Base-by-base conservation (phyloP, 257 asterid species). In the Plantago major region DNA sequence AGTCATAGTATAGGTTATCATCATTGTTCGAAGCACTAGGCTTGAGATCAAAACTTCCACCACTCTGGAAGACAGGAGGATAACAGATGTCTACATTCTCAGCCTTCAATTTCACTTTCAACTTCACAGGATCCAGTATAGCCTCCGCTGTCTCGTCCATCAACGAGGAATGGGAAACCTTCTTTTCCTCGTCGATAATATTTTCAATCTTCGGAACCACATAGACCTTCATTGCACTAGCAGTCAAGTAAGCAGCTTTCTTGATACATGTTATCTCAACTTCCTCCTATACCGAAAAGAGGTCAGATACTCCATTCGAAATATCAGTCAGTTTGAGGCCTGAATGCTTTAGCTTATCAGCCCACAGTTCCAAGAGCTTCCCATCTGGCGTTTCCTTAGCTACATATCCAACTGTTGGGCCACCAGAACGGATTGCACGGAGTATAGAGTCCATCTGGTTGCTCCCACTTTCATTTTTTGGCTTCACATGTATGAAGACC, bases 21-120 rank as follows among this genome's bases (percentile, higher is more conserved):
- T 85, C 91, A 64, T 78, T 78, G 76, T 89, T 88, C 17, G 81
- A 60, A 22, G 96, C 94, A 76, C 84, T 79, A 30, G 96, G 96
- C 43, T 81, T 65, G 10, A 88, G 81, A 76, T 88, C 89, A 63
- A 84, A 88, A 11, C 43, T 67, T 12, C 88, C 96, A 58, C 96
- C 96, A 60, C 95, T 86, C 75, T 89, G 94, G 72, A 89, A 80
- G 42, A 86, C 82, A 3, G 95, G 95, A 46, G 97, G 95, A 74
- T 89, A 86, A 72, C 95, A 89, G 26, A 89, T 86, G 75, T 84
- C 95, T 6, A 84, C 83, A 63, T 84, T 89, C 30, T 89, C 95
- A 61, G 95, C 81, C 70, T 78, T 84, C 68, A 86, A 75, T 65
- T 84, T 84, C 45, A 84, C 87, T 33, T 82, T 79, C 59, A 89